Base-by-base conservation (phyloP, 2,329 filamentous ascomycete genomes). In the Cadophora luteo-olivacea region DNA sequence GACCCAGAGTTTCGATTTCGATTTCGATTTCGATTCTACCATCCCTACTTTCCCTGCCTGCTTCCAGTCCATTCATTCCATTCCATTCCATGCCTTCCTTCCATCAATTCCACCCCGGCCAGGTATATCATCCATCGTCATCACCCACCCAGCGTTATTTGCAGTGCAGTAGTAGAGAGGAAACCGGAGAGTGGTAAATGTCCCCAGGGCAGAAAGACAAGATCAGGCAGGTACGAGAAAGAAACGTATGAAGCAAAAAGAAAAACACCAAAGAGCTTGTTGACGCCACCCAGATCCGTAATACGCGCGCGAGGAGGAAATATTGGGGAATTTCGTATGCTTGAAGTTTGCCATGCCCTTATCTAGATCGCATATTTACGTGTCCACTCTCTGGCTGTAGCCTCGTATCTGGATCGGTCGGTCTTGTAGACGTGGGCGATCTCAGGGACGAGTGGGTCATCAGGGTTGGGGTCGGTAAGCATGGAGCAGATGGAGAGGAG, bases 341-440 rank as follows among this genome's bases (percentile, higher is more conserved):
- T 54, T 64, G 52, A 48, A 48, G 29, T 19, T 36, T 57, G 29
- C 54, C 54, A 22, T 38, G 29, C 70, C 29, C 63, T 62, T 68
- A 36, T 64, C 66, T 89, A 98, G 83, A 98, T 96, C 80, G 96
- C 96, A 81, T 98, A 98, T 88, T 99, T 99, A 82, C 95, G 90
- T 78, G 96, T 99, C 96, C 96, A 99, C 85, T 99, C 96, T 77
- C 95, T 88, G 71, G 96, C 96, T 68, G 94, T 98, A 74, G 93
- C 92, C 85, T 99, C 96, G 83, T 99, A 99, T 82, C 94, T 89
- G 77, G 92, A 89, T 77, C 94, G 92, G 83, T 99, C 96, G 74
- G 95, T 97, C 91, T 99, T 99, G 92, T 99, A 99, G 80, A 98
- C 94, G 80, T 99, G 96, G 78, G 96, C 96, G 78, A 99, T 99